Conservation (phyloP, 2,329 filamentous ascomycete genomes). For the Cladosporium oxysporum region DNA sequence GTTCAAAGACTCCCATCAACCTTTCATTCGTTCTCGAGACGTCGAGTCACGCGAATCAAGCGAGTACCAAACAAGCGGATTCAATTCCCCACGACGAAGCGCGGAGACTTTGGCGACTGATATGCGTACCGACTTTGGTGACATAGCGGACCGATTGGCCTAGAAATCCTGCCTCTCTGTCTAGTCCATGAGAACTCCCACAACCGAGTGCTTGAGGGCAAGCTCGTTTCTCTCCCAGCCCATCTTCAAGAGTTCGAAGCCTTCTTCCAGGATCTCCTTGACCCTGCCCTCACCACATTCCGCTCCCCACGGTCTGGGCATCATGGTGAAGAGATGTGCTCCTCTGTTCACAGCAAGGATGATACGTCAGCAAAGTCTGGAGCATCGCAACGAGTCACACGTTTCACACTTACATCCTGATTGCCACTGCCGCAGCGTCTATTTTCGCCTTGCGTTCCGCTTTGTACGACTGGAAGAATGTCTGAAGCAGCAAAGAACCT, state of each 20-base stretch:
- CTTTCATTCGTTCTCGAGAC: constrained; percentile 8
- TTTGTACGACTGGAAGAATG: constrained; percentile 20
- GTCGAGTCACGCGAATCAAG: constrained; percentile 7
- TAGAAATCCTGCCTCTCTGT: not conserved
- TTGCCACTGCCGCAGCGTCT: constrained; percentile 22
- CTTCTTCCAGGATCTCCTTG: not conserved
- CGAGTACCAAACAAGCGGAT: constrained; percentile 10
- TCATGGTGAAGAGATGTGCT: constrained; percentile 23
- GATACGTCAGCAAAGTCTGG: not conserved
- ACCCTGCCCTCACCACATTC: not conserved
- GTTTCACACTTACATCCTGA: constrained; percentile 17
- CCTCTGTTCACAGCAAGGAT: not conserved
- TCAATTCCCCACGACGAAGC: constrained; percentile 3
- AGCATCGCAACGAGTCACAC: not conserved
- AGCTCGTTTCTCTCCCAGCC: constrained; percentile 4
- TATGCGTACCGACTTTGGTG: not conserved
- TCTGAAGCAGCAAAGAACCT: constrained; percentile 16
- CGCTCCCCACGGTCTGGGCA: constrained; percentile 18
- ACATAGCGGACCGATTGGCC: not conserved
- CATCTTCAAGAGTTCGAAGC: constrained; percentile 6
- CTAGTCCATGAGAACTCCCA: not conserved
- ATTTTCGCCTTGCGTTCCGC: not conserved
- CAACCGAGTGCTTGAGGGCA: constrained; percentile 5
- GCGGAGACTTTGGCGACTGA: constrained; percentile 7
- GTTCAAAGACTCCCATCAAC: not conserved